Percentiles rank a stretch among this genome's conserved stretches.
These are phyloP conservation scores for Neofusicoccum kwambonambiense DNA, from an alignment of 2,329 filamentous ascomycete species.

Conservation along the genomic window DNA sequence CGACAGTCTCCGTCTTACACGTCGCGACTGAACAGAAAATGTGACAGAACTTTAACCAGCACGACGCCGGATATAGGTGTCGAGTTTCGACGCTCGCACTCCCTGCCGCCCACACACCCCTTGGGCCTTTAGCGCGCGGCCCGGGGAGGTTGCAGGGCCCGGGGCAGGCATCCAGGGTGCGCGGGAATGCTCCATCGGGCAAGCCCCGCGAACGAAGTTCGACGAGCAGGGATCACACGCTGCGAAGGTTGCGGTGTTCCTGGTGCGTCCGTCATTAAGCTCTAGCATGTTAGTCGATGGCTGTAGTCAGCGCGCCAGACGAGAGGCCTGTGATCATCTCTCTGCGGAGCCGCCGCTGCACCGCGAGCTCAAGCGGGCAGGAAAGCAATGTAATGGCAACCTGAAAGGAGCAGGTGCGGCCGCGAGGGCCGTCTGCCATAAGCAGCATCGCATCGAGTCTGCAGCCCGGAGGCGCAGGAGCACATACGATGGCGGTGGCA, in stretches of 20 bases:
- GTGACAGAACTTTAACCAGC: constrained; percentile 14
- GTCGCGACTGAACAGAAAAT: constrained; percentile 5
- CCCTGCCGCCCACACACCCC: constrained; percentile 18
- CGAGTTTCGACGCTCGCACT: constrained; percentile 1
- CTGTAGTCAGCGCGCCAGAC: constrained; percentile 4
- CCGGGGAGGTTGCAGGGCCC: not conserved
- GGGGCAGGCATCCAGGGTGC: constrained; percentile 2
- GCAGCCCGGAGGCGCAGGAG: constrained; percentile 8
- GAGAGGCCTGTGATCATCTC: too few relatives aligned
- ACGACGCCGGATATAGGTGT: constrained; percentile 2
- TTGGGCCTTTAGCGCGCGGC: not conserved
- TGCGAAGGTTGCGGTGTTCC: constrained; percentile 1
- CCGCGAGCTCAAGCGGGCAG: constrained; percentile 6
- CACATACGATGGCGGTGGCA: constrained; percentile 5
- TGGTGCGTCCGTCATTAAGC: constrained; percentile 5
- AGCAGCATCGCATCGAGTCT: constrained; percentile 5
- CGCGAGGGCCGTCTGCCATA: constrained; percentile 11
- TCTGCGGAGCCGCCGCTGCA: constrained; percentile 10
- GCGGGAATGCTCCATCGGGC: constrained; percentile 8
- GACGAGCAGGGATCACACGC: not conserved
- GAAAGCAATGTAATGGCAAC: constrained; percentile 4
- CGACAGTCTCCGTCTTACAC: constrained; percentile 14
- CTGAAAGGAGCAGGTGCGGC: constrained; percentile 15
- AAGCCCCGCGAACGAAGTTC: not conserved
- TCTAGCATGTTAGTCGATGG: not conserved